Conservation (phyloP, 495 filamentous ascomycete genomes). For the Penicillium pancosmium region DNA sequence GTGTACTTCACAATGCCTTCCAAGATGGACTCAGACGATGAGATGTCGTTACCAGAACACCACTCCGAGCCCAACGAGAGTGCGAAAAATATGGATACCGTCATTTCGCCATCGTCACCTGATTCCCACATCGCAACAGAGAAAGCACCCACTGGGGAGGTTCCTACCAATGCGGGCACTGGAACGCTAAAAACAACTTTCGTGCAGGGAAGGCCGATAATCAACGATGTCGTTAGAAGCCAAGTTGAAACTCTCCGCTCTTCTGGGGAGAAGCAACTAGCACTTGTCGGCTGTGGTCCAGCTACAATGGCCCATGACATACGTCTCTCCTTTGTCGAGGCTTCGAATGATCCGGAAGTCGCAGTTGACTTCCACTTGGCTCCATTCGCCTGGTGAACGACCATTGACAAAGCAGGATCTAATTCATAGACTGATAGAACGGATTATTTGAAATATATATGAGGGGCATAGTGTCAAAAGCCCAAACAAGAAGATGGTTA, state of each 20-base stretch:
- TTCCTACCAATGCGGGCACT: not conserved
- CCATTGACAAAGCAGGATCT: too few species aligned
- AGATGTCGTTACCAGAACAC: too few species aligned
- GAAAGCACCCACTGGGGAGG: not conserved
- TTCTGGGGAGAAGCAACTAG: not conserved
- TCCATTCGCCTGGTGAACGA: not conserved
- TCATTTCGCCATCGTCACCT: too few species aligned
- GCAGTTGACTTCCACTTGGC: not conserved
- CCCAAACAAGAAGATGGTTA: not conserved
- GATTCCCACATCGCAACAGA: not conserved
- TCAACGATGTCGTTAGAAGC: not conserved
- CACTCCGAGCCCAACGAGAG: too few species aligned
- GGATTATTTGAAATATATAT: too few species aligned
- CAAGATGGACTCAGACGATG: not conserved
- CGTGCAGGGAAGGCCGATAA: not conserved
- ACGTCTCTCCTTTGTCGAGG: not conserved
- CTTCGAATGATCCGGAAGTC: not conserved
- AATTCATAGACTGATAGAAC: too few species aligned
- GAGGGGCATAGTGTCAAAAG: too few species aligned
- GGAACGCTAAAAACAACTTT: not conserved
- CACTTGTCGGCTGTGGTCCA: not conserved
- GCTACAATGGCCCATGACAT: not conserved
- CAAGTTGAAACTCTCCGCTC: not conserved
- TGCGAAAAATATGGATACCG: too few species aligned
- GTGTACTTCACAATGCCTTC: not conserved